A percentile compares a stretch with the other conserved stretches of the same genome.
Evolutionary conservation across 2,329 filamentous ascomycete genomes (phyloP).

Genomic region (Akanthomyces muscarius): DNA sequence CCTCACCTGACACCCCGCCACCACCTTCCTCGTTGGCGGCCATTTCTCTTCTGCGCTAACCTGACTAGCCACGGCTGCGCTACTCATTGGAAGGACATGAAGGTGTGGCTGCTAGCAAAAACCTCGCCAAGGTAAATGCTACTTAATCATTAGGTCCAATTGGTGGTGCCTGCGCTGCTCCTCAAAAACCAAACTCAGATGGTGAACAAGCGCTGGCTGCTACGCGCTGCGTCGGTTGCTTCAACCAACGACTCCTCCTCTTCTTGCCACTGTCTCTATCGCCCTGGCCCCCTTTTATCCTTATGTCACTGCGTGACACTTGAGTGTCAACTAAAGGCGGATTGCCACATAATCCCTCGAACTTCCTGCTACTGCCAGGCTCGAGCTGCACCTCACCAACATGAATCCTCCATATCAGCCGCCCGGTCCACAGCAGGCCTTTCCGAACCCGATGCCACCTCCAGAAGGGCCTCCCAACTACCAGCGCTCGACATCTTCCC

Average conservation of each 20-base stretch:
- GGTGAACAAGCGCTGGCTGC: conserved; percentile 3
- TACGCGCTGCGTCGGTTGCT: conserved; percentile 7
- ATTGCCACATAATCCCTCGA: not conserved
- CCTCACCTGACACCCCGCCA: conserved; percentile 10
- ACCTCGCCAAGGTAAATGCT: not conserved
- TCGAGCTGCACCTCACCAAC: not conserved
- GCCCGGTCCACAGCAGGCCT: conserved; percentile 2
- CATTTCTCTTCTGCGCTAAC: not conserved
- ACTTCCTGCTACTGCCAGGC: not conserved
- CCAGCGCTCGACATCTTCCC: conserved; percentile 1
- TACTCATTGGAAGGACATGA: not conserved
- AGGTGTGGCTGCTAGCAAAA: not conserved
- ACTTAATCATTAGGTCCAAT: not conserved
- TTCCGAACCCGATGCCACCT: not conserved
- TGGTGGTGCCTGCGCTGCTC: not conserved
- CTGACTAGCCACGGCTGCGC: not conserved
- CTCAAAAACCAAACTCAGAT: not conserved
- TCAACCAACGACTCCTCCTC: conserved; percentile 13
- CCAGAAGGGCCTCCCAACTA: conserved; percentile 4
- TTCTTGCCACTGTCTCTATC: conserved; percentile 2
- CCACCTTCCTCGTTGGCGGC: not conserved
- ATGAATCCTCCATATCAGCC: conserved; percentile 16
- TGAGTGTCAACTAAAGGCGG: not conserved
- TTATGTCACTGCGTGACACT: not conserved
- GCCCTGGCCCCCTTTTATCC: not conserved